phyloP scores from a whole-genome alignment of 2,329 filamentous ascomycete genomes.

The Botrytis sinoallii region DNA sequence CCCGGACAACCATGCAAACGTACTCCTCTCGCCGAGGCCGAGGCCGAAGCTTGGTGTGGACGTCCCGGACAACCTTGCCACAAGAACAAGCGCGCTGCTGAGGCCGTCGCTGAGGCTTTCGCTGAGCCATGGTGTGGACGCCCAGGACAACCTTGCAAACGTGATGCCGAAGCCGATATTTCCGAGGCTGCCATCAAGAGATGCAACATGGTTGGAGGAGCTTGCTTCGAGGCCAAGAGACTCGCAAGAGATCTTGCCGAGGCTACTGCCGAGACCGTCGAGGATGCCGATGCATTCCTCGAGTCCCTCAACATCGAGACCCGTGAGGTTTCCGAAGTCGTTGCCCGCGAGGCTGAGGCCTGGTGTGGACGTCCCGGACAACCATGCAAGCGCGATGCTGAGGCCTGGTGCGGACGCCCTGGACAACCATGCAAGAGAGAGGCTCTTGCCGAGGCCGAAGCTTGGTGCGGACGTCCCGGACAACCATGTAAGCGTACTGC shows the following conservation, averaged over 20 bases:
- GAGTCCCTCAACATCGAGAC: slow-evolving; percentile 14
- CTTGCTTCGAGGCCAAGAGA: slow-evolving; percentile 22
- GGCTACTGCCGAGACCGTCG: slow-evolving; percentile 3
- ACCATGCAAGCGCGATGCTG: slow-evolving; percentile 24
- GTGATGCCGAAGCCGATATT: slow-evolving; percentile 18
- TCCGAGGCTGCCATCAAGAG: slow-evolving; percentile 16
- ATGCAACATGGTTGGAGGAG: slow-evolving; percentile 21
- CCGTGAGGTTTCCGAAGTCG: slow-evolving; percentile 17
- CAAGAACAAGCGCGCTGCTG: slow-evolving; percentile 9
- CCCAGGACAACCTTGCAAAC: slow-evolving; percentile 14
- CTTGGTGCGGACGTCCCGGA: slow-evolving; percentile 16
- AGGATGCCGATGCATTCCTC: slow-evolving; percentile 8
- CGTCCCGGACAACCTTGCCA: slow-evolving; percentile 16
- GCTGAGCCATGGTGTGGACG: neutral
- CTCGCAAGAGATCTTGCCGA: slow-evolving; percentile 19
- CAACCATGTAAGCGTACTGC: slow-evolving; percentile 20
- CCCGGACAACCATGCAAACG: slow-evolving; percentile 18
- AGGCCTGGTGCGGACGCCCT: slow-evolving; percentile 31
- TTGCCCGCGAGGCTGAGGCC: slow-evolving; percentile 26
- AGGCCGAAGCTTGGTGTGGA: slow-evolving; percentile 11
- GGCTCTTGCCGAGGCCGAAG: slow-evolving; percentile 19
- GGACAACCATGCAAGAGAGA: slow-evolving; percentile 31
- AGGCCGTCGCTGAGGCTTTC: slow-evolving; percentile 10
- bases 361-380: slow-evolving; percentile 31
- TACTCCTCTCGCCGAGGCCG: slow-evolving; percentile 21